These are phyloP conservation scores for Hygrocybe punicea DNA, from an alignment of 768 basidiomycete species.

Conservation along the genomic window DNA sequence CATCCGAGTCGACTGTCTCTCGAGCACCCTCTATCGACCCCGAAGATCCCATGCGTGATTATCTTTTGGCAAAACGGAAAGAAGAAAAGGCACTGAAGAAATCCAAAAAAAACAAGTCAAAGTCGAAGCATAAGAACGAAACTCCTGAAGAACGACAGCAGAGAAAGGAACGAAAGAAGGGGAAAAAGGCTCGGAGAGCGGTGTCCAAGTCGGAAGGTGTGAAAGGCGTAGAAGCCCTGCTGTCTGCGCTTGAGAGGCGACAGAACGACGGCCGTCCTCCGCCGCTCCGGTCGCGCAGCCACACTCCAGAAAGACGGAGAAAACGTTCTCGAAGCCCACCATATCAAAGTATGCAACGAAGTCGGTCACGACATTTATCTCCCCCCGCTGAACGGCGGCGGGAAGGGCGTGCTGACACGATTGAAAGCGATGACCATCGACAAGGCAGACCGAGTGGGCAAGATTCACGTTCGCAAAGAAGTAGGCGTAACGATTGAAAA, in stretches of 20 bases:
- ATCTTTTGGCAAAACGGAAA: constrained; percentile 69
- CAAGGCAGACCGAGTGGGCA: background rate
- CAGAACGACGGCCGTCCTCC: constrained; percentile 16
- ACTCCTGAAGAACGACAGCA: constrained; percentile 75
- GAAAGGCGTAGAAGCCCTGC: constrained; percentile 63
- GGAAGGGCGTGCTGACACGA: no score
- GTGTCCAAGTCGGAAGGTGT: constrained; percentile 56
- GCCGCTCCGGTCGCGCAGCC: constrained; percentile 20
- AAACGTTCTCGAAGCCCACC: constrained; percentile 16
- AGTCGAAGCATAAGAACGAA: constrained; percentile 68
- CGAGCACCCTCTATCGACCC: constrained; percentile 76
- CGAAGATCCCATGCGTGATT: constrained; percentile 98
- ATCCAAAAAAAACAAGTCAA: constrained; percentile 56
- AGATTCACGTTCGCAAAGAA: no score
- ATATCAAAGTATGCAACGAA: constrained; percentile 43
- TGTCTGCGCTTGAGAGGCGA: constrained; percentile 49
- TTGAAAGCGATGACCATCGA: background rate
- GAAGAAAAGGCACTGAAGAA: constrained; percentile 71
- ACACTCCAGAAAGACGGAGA: constrained; percentile 8
- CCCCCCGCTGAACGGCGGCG: background rate
- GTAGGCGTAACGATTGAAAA: no score
- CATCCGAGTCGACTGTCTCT: constrained; percentile 64
- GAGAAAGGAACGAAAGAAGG: constrained; percentile 70
- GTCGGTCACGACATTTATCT: background rate
- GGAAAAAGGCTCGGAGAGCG: constrained; percentile 57